Conservation (phyloP, 257 asterid genomes). For the Ilex aquifolium region DNA sequence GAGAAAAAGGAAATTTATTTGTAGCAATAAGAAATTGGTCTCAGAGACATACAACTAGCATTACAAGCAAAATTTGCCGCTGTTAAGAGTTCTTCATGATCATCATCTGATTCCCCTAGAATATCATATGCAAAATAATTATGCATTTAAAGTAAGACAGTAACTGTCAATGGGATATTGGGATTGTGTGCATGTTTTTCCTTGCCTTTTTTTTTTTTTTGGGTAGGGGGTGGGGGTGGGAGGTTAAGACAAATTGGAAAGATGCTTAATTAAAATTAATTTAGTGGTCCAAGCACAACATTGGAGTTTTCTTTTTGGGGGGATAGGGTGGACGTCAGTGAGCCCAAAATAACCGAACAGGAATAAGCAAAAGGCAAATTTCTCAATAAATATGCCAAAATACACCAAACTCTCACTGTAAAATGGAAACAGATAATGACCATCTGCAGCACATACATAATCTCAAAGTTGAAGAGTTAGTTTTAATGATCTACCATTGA, state of each 20-base stretch:
- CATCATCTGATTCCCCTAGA: constrained; percentile 92
- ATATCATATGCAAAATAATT: constrained; percentile 8
- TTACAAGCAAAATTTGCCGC: constrained; percentile 71
- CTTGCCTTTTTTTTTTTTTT: too few relatives aligned
- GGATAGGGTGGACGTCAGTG: too few relatives aligned
- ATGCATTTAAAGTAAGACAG: neutral
- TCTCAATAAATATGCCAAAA: neutral
- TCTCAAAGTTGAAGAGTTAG: neutral
- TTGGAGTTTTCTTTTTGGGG: too few relatives aligned
- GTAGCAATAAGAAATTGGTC: neutral
- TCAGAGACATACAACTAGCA: constrained; percentile 47
- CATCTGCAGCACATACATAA: neutral
- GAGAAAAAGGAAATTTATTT: neutral
- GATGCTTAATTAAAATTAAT: too few relatives aligned
- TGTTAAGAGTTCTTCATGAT: constrained; percentile 69
- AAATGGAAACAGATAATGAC: neutral
- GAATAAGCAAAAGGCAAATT: too few relatives aligned
- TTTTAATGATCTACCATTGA: constrained; percentile 49
- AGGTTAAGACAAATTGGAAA: too few relatives aligned
- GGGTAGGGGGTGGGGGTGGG: too few relatives aligned
- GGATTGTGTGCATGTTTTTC: neutral
- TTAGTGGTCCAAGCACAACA: too few relatives aligned
- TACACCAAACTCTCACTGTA: neutral
- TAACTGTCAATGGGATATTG: neutral
- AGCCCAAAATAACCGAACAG: neutral